phyloP scores from a whole-genome alignment of 306 rosid species.

The Argentina anserina region DNA sequence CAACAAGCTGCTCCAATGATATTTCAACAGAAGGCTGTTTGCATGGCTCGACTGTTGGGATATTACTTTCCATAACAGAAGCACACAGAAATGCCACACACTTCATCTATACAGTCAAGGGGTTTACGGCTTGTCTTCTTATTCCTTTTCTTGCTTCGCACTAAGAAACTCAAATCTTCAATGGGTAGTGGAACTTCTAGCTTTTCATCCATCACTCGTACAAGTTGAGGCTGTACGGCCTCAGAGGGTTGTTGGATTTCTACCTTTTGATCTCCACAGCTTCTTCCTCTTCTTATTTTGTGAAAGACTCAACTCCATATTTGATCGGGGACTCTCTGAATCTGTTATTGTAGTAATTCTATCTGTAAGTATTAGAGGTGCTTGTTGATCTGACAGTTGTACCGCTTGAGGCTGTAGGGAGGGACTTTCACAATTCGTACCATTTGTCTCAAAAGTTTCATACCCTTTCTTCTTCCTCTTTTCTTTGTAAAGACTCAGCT shows the following conservation, averaged over 20 bases:
- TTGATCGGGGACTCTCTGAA: not conserved
- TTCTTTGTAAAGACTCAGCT: not conserved
- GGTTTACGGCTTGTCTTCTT: not conserved
- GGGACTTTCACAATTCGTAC: conserved; percentile 2
- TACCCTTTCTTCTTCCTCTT: not conserved
- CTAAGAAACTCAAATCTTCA: not conserved
- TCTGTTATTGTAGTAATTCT: not conserved
- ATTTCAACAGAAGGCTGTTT: conserved; percentile 24
- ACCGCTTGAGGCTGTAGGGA: not conserved
- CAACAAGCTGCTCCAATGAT: not conserved
- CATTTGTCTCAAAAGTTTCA: not conserved
- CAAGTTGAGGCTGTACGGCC: not conserved
- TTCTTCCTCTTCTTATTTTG: conserved; percentile 1
- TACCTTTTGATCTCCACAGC: not conserved
- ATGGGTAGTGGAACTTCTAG: not conserved
- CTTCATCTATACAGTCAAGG: conserved; percentile 9
- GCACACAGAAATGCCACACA: not conserved
- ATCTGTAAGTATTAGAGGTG: not conserved
- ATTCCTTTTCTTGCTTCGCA: not conserved
- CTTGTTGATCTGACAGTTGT: not conserved
- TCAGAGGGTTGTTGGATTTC: not conserved
- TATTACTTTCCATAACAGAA: not conserved
- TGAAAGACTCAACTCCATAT: not conserved
- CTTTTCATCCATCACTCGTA: not conserved
- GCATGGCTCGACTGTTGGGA: not conserved